These are phyloP conservation scores for Zygosaccharomyces sapae DNA, from an alignment of 1,139 yeast genomes.

Conservation along the genomic window DNA sequence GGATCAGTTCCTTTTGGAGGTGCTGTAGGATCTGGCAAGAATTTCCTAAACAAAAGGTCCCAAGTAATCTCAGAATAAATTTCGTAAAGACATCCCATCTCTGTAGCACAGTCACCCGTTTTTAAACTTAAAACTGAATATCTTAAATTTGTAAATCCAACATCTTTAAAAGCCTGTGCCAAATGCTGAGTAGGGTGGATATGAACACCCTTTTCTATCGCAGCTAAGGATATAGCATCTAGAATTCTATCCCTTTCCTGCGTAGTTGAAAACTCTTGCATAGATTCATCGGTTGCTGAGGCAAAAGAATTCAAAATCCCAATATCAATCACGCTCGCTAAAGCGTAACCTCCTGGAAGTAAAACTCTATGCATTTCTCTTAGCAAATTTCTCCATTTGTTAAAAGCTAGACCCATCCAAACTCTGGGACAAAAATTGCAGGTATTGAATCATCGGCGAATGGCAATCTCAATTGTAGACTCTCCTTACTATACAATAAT, in stretches of 20 bases:
- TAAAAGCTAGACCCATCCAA: constrained; percentile 27
- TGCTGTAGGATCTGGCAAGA: constrained; percentile 17
- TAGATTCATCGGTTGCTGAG: constrained; percentile 10
- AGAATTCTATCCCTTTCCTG: constrained; percentile 25
- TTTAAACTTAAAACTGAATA: constrained; percentile 28
- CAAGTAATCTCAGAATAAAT: constrained; percentile 23
- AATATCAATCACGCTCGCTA: constrained; percentile 27
- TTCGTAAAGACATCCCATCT: constrained; percentile 33
- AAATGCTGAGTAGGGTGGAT: constrained; percentile 31
- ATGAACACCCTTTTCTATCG: constrained; percentile 29
- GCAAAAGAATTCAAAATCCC: constrained; percentile 24
- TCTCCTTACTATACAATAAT: constrained; percentile 20
- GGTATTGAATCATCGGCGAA: constrained; percentile 29
- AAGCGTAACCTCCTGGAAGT: constrained; percentile 32
- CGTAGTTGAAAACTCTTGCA: constrained; percentile 21
- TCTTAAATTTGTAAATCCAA: constrained; percentile 31
- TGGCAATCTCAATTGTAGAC: constrained; percentile 27
- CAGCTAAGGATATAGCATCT: constrained; percentile 28
- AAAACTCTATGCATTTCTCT: constrained; percentile 29
- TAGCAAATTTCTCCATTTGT: constrained; percentile 30
- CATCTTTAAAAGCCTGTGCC: constrained; percentile 26
- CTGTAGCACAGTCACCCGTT: constrained; percentile 30
- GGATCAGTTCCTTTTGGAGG: constrained; percentile 23
- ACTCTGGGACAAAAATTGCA: constrained; percentile 30
- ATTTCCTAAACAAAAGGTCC: constrained; percentile 23